Conservation (phyloP, 1,284 basidiomycete species). For the Coniferiporia weirii region DNA sequence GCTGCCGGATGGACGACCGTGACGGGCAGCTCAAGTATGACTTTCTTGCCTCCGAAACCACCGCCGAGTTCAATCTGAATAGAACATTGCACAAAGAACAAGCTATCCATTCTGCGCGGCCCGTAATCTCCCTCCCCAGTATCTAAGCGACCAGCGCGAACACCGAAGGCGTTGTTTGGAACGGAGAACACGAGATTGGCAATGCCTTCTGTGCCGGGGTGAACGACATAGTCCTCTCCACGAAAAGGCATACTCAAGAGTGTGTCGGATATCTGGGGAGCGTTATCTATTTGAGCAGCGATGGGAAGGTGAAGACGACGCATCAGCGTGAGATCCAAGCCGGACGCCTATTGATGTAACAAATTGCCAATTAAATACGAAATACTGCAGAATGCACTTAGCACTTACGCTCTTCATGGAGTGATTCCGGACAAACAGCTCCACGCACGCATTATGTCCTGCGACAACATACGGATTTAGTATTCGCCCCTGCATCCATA, state of each 20-base stretch:
- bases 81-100: conserved; percentile 62
- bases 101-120: conserved; percentile 35
- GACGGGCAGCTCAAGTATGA: conserved; percentile 57
- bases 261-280: conserved; percentile 57
- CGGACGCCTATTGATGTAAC: conserved; percentile 47
- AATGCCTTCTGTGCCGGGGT: conserved; percentile 66
- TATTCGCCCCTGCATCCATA: conserved; percentile 66
- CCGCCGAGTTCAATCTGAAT: conserved; percentile 52
- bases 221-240: conserved; percentile 65
- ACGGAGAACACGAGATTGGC: conserved; percentile 73
- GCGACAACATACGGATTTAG: conserved; percentile 58
- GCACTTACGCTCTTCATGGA: conserved; percentile 60
- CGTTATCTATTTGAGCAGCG: conserved; percentile 34
- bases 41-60: conserved; percentile 68
- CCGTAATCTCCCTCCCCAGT: conserved; percentile 37
- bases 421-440: conserved; percentile 74
- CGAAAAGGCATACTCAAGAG: conserved; percentile 63
- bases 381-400: background rate
- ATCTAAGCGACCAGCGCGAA: conserved; percentile 47
- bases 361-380: no score
- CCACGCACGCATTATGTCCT: conserved; percentile 63
- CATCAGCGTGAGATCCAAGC: conserved; percentile 51
- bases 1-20: conserved; percentile 57
- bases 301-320: conserved; percentile 54
- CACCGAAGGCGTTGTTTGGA: conserved; percentile 54